Evolutionary conservation across 148 eudicot species (phyloP).

Genomic region (Camellia japonica): DNA sequence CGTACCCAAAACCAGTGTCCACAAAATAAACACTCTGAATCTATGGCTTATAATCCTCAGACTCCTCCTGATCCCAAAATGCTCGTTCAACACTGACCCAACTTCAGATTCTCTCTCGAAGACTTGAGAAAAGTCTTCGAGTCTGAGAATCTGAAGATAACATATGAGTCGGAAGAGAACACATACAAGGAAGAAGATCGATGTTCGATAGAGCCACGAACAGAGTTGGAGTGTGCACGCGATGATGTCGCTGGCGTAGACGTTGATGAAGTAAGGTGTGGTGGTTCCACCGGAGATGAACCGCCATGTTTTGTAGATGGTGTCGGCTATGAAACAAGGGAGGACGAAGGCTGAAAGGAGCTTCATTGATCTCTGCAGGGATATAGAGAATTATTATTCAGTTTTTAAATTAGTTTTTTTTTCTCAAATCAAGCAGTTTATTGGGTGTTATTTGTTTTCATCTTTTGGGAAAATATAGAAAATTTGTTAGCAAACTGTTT

Average conservation of each 20-base stretch:
- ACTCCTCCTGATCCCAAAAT: conserved; percentile 70
- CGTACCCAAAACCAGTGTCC: conserved; percentile 58
- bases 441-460: not conserved
- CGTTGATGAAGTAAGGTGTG: conserved; percentile 57
- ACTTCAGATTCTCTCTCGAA: conserved; percentile 75
- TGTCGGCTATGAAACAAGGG: conserved; percentile 60
- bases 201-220: conserved; percentile 80
- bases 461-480: no score
- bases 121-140: conserved; percentile 76
- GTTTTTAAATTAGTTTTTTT: not conserved
- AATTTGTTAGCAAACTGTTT: no score
- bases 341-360: conserved; percentile 63
- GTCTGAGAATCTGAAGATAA: conserved; percentile 68
- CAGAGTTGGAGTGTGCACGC: conserved; percentile 58
- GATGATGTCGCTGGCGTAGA: conserved; percentile 45
- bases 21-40: conserved; percentile 65
- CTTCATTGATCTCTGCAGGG: conserved; percentile 72
- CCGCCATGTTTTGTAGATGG: conserved; percentile 90
- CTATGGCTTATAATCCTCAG: conserved; percentile 82
- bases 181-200: conserved; percentile 73
- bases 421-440: not conserved
- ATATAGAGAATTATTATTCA: not conserved
- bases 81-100: conserved; percentile 54
- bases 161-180: conserved; percentile 75
- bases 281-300: conserved; percentile 60